These are phyloP conservation scores for Xylaria hypoxylon DNA, from an alignment of 2,329 filamentous ascomycete species.

Conservation along the genomic window DNA sequence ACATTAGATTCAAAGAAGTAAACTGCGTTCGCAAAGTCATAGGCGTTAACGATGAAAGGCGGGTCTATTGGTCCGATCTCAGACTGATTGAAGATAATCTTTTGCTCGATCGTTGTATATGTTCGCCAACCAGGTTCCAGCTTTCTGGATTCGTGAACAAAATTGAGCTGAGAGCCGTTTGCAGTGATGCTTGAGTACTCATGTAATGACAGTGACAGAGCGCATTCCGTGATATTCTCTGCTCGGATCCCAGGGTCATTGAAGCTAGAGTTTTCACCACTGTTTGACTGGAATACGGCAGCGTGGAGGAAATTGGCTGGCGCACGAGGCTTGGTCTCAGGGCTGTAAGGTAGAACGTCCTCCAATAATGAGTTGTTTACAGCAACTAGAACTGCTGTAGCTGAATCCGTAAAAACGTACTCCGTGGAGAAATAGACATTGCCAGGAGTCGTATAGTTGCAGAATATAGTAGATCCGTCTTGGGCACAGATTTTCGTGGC, in stretches of 20 bases:
- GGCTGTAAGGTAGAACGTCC: neutral
- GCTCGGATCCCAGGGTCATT: conserved; percentile 23
- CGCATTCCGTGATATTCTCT: conserved; percentile 33
- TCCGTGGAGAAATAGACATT: conserved; percentile 22
- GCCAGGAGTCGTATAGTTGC: conserved; percentile 33
- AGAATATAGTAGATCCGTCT: conserved; percentile 1
- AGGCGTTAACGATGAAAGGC: conserved; percentile 16
- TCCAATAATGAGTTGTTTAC: conserved; percentile 25
- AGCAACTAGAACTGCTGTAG: conserved; percentile 32
- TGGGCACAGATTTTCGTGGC: conserved; percentile 26
- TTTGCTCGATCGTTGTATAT: neutral
- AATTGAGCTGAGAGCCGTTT: conserved; percentile 30
- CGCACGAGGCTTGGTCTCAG: neutral
- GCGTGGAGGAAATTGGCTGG: conserved; percentile 26
- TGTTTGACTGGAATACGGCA: conserved; percentile 30
- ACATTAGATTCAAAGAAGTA: conserved; percentile 30
- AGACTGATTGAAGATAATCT: conserved; percentile 27
- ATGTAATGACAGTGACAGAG: conserved; percentile 29
- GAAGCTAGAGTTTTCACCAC: conserved; percentile 8
- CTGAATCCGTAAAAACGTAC: conserved; percentile 21
- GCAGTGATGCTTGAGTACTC: conserved; percentile 27
- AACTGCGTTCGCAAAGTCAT: conserved; percentile 26
- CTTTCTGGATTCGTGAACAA: conserved; percentile 5
- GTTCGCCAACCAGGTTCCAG: conserved; percentile 5
- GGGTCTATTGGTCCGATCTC: conserved; percentile 23